These are phyloP conservation scores for Fistulinella cinereoalba DNA, from an alignment of 1,284 basidiomycete genomes.

Conservation along the genomic window DNA sequence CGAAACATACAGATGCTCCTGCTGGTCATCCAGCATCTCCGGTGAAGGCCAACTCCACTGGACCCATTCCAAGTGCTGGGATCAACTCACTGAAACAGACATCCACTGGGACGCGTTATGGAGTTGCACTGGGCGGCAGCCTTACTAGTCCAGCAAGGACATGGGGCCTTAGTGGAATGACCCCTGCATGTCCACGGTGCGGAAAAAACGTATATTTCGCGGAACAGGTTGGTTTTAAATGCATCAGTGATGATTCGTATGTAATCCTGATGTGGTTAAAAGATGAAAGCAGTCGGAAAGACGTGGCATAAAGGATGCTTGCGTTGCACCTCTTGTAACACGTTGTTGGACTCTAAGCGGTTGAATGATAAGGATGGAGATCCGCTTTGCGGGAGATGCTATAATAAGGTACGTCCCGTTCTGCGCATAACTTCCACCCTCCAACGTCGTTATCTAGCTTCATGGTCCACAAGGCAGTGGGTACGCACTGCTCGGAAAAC, in stretches of 20 bases:
- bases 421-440: not conserved
- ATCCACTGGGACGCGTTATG: slow-evolving; percentile 51
- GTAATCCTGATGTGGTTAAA: slow-evolving; percentile 11
- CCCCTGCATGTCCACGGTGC: slow-evolving; percentile 56
- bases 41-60: slow-evolving; percentile 28
- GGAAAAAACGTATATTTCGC: slow-evolving; percentile 62
- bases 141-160: slow-evolving; percentile 33
- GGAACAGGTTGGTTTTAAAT: slow-evolving; percentile 49
- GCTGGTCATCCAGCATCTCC: slow-evolving; percentile 22
- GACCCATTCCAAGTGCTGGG: slow-evolving; percentile 11
- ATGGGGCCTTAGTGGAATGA: slow-evolving; percentile 42
- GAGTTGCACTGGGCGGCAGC: slow-evolving; percentile 40
- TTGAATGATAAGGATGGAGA: slow-evolving; percentile 71
- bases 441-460: slow-evolving; percentile 38
- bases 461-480: slow-evolving; percentile 72
- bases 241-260: not conserved
- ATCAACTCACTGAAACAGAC: slow-evolving; percentile 37
- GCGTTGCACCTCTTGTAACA: slow-evolving; percentile 65
- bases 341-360: slow-evolving; percentile 61
- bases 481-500: slow-evolving; percentile 70
- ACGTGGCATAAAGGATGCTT: slow-evolving; percentile 76
- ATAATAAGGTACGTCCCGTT: slow-evolving; percentile 58
- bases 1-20: slow-evolving; percentile 7
- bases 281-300: slow-evolving; percentile 74
- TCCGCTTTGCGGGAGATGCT: slow-evolving; percentile 67